These are phyloP conservation scores for Erysimum cheiranthoides DNA, from an alignment of 345 rosid species.

Conservation along the genomic window DNA sequence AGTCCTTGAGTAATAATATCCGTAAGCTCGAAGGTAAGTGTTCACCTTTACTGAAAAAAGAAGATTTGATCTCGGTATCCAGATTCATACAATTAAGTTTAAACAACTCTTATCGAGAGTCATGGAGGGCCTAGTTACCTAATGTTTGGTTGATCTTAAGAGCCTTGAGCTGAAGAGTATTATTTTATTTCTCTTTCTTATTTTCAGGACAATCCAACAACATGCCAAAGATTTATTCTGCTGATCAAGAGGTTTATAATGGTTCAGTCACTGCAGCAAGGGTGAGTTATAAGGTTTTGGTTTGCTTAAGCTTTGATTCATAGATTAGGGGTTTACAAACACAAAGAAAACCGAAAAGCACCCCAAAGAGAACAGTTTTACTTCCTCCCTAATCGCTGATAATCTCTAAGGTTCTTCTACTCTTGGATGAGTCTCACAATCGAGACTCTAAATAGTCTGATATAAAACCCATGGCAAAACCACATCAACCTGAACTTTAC, in stretches of 20 bases:
- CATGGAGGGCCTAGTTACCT: background rate
- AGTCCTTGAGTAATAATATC: constrained; percentile 70
- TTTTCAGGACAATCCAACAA: constrained; percentile 58
- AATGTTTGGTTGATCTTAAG: constrained; percentile 20
- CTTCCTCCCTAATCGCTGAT: background rate
- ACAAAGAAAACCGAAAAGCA: background rate
- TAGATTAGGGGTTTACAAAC: background rate
- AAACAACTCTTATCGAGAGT: constrained; percentile 16
- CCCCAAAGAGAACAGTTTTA: background rate
- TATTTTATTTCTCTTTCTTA: constrained; percentile 1
- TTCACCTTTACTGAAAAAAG: background rate
- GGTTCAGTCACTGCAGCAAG: constrained; percentile 48
- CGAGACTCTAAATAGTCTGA: constrained; percentile 3
- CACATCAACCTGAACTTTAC: constrained; percentile 9
- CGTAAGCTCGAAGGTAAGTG: constrained; percentile 71
- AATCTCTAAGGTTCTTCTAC: background rate
- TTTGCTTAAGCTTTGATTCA: constrained; percentile 25
- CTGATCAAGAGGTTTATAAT: constrained; percentile 59
- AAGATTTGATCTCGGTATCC: background rate
- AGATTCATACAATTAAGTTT: background rate
- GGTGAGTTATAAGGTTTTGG: constrained; percentile 54
- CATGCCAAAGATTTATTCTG: constrained; percentile 46
- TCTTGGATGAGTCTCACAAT: constrained; percentile 5
- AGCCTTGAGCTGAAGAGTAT: constrained; percentile 6
- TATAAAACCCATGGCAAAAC: background rate